phyloP scores from a whole-genome alignment of 83 land plant genomes.

The Picea abies region DNA sequence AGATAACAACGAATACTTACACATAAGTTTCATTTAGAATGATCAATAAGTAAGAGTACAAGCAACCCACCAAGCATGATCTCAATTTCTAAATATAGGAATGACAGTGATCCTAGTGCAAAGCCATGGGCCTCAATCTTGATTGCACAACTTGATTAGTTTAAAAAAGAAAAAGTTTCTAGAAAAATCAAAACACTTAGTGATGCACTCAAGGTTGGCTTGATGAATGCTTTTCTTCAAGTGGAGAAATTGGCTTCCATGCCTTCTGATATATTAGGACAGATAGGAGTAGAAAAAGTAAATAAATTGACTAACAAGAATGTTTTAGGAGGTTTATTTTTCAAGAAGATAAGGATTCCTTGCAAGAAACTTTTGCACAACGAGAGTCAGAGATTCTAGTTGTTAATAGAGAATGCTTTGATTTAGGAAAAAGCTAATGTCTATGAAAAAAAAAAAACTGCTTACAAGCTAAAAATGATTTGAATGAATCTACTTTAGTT shows the following conservation, averaged over 20 bases:
- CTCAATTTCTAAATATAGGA: constrained; percentile 21
- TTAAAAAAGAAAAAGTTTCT: constrained; percentile 33
- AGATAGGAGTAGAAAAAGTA: constrained; percentile 10
- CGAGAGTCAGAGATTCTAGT: constrained; percentile 11
- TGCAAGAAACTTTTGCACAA: constrained; percentile 30
- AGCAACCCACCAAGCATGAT: constrained; percentile 12
- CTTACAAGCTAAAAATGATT: background rate
- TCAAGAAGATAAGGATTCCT: constrained; percentile 10
- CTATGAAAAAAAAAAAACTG: constrained; percentile 19
- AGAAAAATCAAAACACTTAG: constrained; percentile 11
- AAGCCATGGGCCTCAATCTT: constrained; percentile 74
- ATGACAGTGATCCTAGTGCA: constrained; percentile 39
- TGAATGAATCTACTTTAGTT: constrained; percentile 13
- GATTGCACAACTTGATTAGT: constrained; percentile 50
- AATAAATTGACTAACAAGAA: background rate
- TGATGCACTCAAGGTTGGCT: constrained; percentile 26
- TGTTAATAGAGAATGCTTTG: constrained; percentile 26
- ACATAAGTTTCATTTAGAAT: constrained; percentile 6
- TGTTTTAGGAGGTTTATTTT: background rate
- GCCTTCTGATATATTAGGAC: constrained; percentile 21
- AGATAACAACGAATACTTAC: background rate
- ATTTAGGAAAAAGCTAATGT: constrained; percentile 19
- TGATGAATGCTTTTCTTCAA: constrained; percentile 74
- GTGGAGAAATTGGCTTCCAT: constrained; percentile 58
- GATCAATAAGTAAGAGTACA: background rate